Conservation (phyloP, 805 yeast genomes). For the Candida alai region DNA sequence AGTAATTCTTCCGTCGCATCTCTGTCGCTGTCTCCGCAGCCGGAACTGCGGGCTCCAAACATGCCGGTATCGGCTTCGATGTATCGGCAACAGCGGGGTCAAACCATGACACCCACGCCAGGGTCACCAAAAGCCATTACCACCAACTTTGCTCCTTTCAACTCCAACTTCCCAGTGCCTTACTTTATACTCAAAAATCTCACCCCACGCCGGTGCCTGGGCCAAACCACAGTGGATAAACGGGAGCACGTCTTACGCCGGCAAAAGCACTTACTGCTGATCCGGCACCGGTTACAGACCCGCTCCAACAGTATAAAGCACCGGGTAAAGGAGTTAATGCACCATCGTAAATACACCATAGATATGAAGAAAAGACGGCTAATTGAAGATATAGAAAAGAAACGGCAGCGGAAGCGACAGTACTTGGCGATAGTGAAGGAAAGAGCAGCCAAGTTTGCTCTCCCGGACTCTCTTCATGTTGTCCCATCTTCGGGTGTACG, state of each 20-base stretch:
- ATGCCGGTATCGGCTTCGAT: too few species aligned
- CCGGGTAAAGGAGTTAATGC: background rate
- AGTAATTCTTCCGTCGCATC: too few species aligned
- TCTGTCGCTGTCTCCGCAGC: too few species aligned
- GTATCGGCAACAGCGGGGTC: too few species aligned
- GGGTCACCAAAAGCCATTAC: too few species aligned
- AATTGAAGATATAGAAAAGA: conserved; percentile 3
- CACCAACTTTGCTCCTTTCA: too few species aligned
- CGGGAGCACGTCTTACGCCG: background rate
- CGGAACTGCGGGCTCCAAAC: too few species aligned
- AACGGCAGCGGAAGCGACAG: conserved; percentile 6
- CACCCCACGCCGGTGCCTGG: conserved; percentile 4
- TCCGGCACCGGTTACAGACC: conserved; percentile 1
- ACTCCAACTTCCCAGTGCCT: too few species aligned
- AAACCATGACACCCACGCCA: too few species aligned
- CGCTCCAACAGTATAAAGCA: conserved; percentile 2
- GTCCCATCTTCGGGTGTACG: background rate
- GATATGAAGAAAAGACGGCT: background rate
- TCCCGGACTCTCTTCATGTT: too few species aligned
- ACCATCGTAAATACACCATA: background rate
- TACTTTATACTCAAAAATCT: conserved; percentile 6
- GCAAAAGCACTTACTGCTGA: conserved; percentile 5
- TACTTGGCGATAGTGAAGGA: conserved; percentile 6
- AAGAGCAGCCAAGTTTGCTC: conserved; percentile 3
- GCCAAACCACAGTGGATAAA: background rate